Evolutionary conservation across 306 rosid genomes (phyloP), one percentile per base, ranked within the genome.

Genomic region (Clitoria ternatea): DNA sequence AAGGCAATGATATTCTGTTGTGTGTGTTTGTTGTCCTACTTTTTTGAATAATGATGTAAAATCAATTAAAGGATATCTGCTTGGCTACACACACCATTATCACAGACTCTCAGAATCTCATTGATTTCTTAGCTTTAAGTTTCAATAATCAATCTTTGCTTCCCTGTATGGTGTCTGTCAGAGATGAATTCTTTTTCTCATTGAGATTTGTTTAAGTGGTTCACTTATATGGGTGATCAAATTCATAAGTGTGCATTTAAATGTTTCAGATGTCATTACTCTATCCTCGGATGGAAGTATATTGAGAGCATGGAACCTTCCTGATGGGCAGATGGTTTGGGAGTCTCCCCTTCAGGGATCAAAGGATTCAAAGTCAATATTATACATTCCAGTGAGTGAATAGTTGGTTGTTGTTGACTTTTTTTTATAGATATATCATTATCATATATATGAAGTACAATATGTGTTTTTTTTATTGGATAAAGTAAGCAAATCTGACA

Each of bases 291-390:
- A 81, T 70, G 99, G 97, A 57, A 85, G 85, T 72, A 71, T 87
- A 68, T 74, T 95, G 81, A 86, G 97, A 83, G 97, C 97, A 45
- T 95, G 99, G 99, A 95, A 87, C 87, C 92, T 91, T 81, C 92
- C 97, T 37, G 99, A 95, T 80, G 99, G 99, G 33, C 97, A 91
- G 85, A 87, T 95, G 97, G 97, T 87, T 64, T 95, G 99, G 99
- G 91, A 91, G 81, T 83, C 96, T 68, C 80, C 49, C 69, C 85
- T 95, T 65, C 86, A 72, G 39, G 96, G 92, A 64, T 77, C 91
- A 23, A 78, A 78, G 69, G 54, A 76, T 19, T 85, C 99, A 22
- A 89, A 91, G 68, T 83, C 97, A 33, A 72, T 91, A 70, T 64
- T 91, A 74, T 56, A 67, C 66, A 75, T 89, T 68, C 89, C 86